Percentiles rank a stretch among this genome's conserved stretches.
Conservation (phyloP, 2,329 filamentous ascomycete species). For the Colletotrichum paranaense region DNA sequence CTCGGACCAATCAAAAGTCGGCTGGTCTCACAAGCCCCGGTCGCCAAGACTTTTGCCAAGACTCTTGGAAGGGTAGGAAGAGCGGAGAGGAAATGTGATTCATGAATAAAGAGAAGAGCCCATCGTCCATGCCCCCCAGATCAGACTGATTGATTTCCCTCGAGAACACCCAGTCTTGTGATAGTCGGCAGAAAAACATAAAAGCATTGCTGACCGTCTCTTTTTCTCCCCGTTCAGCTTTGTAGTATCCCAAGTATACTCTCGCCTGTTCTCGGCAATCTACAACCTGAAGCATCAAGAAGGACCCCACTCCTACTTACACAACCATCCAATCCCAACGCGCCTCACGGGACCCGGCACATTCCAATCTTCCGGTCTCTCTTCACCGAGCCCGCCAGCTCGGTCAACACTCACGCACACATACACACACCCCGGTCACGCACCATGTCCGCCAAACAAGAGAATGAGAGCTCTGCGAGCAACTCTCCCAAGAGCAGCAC, state of each 20-base stretch:
- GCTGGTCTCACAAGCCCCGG: constrained; percentile 20
- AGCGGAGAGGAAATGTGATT: constrained; percentile 36
- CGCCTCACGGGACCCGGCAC: constrained; percentile 14
- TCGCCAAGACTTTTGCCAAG: constrained; percentile 35
- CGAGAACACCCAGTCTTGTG: constrained; percentile 8
- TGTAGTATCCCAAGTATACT: constrained; percentile 13
- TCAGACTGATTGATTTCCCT: constrained; percentile 10
- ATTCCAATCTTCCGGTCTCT: not conserved
- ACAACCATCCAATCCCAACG: constrained; percentile 12
- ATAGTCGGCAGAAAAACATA: constrained; percentile 31
- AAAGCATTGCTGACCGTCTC: constrained; percentile 31
- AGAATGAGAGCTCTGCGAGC: constrained; percentile 50
- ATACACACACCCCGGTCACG: constrained; percentile 15
- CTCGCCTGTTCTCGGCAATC: constrained; percentile 27
- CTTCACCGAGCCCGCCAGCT: constrained; percentile 16
- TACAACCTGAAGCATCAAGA: constrained; percentile 1
- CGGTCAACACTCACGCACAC: constrained; percentile 5
- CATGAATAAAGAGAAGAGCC: constrained; percentile 35
- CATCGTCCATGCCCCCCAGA: constrained; percentile 30
- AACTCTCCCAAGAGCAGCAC: constrained; percentile 64
- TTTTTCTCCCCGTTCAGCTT: not conserved
- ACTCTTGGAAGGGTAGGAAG: constrained; percentile 32
- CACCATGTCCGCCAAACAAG: constrained; percentile 39
- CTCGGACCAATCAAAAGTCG: constrained; percentile 17
- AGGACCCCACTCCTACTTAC: constrained; percentile 21